Evolutionary conservation across 192 early-diverging fungal genomes (phyloP).

Genomic region (Coemansia sp.): DNA sequence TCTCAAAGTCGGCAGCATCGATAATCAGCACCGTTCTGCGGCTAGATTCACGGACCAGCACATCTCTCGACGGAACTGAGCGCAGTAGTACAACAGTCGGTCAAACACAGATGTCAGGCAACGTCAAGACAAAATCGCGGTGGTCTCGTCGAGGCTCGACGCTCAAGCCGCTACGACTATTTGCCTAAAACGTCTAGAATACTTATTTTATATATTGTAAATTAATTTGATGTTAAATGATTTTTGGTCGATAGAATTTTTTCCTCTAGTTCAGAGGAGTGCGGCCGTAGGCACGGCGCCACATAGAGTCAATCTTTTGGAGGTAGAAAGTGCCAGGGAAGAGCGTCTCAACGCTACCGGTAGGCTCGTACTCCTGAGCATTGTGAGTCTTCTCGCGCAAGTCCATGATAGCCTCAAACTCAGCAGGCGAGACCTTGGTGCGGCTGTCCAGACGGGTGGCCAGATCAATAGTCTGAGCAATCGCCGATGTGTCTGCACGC

Average conservation of each 20-base stretch:
- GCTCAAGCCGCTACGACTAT: neutral
- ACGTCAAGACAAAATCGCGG: constrained; percentile 2
- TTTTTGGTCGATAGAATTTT: no score
- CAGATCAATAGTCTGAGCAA: constrained; percentile 65
- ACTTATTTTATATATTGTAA: no score
- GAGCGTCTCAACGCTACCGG: constrained; percentile 63
- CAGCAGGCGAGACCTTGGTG: constrained; percentile 68
- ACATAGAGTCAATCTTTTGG: constrained; percentile 85
- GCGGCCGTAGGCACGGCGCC: constrained; percentile 82
- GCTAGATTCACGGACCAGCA: constrained; percentile 12
- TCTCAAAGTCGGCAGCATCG: constrained; percentile 1
- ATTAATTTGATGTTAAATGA: no score
- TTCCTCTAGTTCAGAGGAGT: constrained; percentile 39
- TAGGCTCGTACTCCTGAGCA: constrained; percentile 74
- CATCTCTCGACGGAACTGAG: neutral
- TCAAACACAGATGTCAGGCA: no score
- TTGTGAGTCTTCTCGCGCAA: constrained; percentile 88
- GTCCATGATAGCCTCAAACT: constrained; percentile 77
- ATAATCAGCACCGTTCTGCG: constrained; percentile 10
- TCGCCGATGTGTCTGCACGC: constrained; percentile 58
- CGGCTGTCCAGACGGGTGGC: constrained; percentile 69
- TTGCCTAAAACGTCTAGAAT: no score
- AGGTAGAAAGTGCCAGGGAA: constrained; percentile 88
- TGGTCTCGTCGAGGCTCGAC: constrained; percentile 6
- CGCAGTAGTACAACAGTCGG: no score